Conservation (phyloP, 139 green algal genomes). For the Coelastrella sp. region DNA sequence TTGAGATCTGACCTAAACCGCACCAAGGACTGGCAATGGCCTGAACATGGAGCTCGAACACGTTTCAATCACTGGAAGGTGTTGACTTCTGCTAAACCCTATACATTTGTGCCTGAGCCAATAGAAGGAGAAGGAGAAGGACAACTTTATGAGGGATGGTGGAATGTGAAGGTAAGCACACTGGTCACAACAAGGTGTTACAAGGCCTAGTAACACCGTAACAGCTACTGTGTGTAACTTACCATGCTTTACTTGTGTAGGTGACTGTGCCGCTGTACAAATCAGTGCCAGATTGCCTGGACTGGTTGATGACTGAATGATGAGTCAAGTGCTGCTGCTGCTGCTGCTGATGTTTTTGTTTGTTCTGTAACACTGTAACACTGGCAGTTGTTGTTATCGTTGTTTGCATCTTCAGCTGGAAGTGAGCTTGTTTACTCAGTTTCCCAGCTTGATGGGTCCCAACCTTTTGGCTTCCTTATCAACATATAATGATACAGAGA, state of each 20-base stretch:
- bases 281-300: no score
- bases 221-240: no score
- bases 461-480: not conserved
- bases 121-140: not conserved
- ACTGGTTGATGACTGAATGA: no score
- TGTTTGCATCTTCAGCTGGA: slow-evolving; percentile 16
- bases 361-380: not conserved
- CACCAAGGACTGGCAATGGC: slow-evolving; percentile 34
- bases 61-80: slow-evolving; percentile 31
- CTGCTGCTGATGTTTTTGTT: no score
- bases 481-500: slow-evolving; percentile 10
- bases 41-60: not conserved
- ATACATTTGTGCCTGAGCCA: slow-evolving; percentile 9
- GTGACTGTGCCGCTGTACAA: no score
- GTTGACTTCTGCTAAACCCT: not conserved
- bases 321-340: no score
- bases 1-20: slow-evolving; percentile 20
- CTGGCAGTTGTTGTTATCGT: not conserved
- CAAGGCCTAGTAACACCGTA: no score
- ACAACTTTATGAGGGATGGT: slow-evolving; percentile 31
- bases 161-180: slow-evolving; percentile 25
- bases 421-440: not conserved
- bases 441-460: not conserved
- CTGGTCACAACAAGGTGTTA: no score
- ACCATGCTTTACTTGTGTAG: no score